Evolutionary conservation across 2,329 filamentous ascomycete genomes (phyloP).

Genomic region (Xylariaceae sp.): DNA sequence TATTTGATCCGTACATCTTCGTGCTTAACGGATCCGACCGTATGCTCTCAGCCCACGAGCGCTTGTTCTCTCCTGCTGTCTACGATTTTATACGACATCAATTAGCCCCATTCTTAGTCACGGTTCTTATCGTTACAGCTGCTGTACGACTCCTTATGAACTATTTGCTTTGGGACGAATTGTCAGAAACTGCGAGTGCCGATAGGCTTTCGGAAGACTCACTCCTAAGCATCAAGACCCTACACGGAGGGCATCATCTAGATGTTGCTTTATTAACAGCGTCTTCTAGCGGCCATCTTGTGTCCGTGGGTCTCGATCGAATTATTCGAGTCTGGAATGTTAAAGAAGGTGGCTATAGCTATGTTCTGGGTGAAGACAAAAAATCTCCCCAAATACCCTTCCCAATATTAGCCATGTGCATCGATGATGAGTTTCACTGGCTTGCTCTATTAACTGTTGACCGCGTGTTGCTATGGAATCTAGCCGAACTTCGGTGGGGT

Average conservation of each 20-base stretch:
- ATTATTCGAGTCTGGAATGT: constrained; percentile 70
- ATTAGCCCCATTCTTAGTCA: constrained; percentile 63
- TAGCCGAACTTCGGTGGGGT: constrained; percentile 62
- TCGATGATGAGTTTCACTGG: constrained; percentile 69
- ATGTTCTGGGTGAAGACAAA: constrained; percentile 48
- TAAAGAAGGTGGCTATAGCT: constrained; percentile 50
- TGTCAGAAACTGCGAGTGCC: constrained; percentile 52
- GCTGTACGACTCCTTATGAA: constrained; percentile 74
- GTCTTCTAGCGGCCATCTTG: constrained; percentile 67
- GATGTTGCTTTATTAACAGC: constrained; percentile 71
- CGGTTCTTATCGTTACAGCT: constrained; percentile 66
- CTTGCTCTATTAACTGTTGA: constrained; percentile 68
- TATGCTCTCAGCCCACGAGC: constrained; percentile 56
- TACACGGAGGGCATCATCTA: constrained; percentile 68
- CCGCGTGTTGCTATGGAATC: constrained; percentile 67
- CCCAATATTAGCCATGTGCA: constrained; percentile 66
- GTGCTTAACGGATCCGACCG: constrained; percentile 73
- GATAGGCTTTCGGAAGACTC: constrained; percentile 55
- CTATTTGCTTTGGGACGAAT: constrained; percentile 73
- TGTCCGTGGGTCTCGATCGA: constrained; percentile 74
- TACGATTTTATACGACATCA: constrained; percentile 73
- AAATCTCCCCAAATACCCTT: constrained; percentile 54
- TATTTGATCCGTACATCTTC: constrained; percentile 77
- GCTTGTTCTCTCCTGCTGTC: constrained; percentile 60
- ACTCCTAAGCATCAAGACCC: constrained; percentile 63